Conservation (phyloP, 805 yeast species). For the Cyberlindnera saturnus region DNA sequence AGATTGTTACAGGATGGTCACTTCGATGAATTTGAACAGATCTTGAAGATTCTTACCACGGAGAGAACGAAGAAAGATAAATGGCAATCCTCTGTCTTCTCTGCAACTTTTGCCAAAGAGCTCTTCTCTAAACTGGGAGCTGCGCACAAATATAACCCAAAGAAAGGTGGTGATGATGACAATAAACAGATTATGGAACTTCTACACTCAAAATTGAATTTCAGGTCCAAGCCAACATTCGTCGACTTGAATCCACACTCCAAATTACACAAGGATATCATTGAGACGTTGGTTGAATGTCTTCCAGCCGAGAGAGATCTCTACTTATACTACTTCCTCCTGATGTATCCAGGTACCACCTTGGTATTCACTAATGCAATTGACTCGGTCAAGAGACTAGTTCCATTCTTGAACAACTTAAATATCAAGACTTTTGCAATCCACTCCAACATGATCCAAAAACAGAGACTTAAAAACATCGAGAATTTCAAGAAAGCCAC, state of each 20-base stretch:
- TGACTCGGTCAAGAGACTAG: constrained; percentile 84
- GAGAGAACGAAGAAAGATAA: constrained; percentile 39
- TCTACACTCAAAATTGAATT: constrained; percentile 62
- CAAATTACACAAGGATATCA: constrained; percentile 64
- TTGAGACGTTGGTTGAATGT: constrained; percentile 89
- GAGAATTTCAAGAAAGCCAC: constrained; percentile 65
- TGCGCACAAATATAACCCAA: constrained; percentile 27
- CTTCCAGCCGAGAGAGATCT: constrained; percentile 86
- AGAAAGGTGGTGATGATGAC: constrained; percentile 28
- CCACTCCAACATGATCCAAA: constrained; percentile 93
- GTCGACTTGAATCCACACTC: constrained; percentile 87
- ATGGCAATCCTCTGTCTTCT: constrained; percentile 88
- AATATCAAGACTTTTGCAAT: constrained; percentile 66
- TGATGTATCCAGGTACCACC: constrained; percentile 84
- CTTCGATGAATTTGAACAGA: constrained; percentile 84
- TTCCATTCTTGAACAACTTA: constrained; percentile 66
- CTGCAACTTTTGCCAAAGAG: constrained; percentile 87
- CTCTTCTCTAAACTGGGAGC: constrained; percentile 68
- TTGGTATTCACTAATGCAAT: constrained; percentile 93
- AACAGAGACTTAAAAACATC: constrained; percentile 78
- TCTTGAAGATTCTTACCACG: constrained; percentile 56
- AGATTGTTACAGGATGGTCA: constrained; percentile 92
- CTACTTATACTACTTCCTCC: constrained; percentile 78
- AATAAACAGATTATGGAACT: constrained; percentile 58
- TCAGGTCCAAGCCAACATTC: constrained; percentile 63